These are phyloP conservation scores for Alnus rubra DNA, from an alignment of 306 rosid genomes.

Conservation along the genomic window DNA sequence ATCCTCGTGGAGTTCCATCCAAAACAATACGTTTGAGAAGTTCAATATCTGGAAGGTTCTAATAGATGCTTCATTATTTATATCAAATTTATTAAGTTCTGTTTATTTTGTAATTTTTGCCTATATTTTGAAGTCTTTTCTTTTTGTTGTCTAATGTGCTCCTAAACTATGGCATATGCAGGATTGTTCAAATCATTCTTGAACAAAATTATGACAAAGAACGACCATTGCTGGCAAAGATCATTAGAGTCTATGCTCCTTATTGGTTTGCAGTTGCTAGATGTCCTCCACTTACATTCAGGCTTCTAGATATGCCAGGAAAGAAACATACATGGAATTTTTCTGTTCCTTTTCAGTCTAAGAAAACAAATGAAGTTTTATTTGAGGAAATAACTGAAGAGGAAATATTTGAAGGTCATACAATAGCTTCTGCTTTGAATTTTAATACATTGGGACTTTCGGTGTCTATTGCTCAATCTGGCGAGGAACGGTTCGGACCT, in stretches of 20 bases:
- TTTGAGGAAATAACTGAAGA: conserved; percentile 86
- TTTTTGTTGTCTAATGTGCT: conserved; percentile 28
- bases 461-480: conserved; percentile 66
- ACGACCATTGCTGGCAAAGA: conserved; percentile 60
- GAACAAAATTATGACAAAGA: conserved; percentile 72
- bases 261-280: conserved; percentile 80
- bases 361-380: conserved; percentile 48
- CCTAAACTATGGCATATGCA: conserved; percentile 45
- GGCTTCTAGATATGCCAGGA: conserved; percentile 65
- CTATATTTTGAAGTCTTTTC: conserved; percentile 6
- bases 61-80: conserved; percentile 19
- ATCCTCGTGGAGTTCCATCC: conserved; percentile 69
- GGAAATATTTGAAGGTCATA: conserved; percentile 75
- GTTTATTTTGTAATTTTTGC: conserved; percentile 13
- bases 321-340: conserved; percentile 51
- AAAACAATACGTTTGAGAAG: conserved; percentile 86
- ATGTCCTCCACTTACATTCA: conserved; percentile 83
- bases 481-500: conserved; percentile 74
- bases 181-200: conserved; percentile 86
- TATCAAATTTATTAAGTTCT: conserved; percentile 12
- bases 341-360: conserved; percentile 47
- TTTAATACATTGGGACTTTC: conserved; percentile 77
- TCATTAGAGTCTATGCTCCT: conserved; percentile 82
- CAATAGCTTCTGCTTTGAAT: conserved; percentile 81
- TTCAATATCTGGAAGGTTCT: conserved; percentile 93